Evolutionary conservation across 257 asterid genomes (phyloP), one percentile per base, ranked within the genome.

Genomic region (Petunia secreta): DNA sequence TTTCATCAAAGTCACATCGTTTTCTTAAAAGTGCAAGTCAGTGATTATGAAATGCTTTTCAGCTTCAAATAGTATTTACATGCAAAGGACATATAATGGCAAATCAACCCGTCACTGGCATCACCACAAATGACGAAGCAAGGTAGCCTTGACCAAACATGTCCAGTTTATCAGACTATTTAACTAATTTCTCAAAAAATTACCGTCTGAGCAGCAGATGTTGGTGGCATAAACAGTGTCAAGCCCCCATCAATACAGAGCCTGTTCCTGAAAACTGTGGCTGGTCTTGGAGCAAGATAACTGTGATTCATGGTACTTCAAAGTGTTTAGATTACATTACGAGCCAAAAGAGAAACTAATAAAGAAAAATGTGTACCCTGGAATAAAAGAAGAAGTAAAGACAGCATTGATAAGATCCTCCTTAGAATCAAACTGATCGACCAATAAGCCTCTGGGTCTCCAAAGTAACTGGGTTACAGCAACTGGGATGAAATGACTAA

Each of bases 261-360:
- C 71, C 91, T 92, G 73, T 95, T 92, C 2, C 98, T 91, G 80
- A 95, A 95, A 91, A 89, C 85, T 5, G 97, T 95, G 41, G 92
- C 99, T 5, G 99, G 99, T 80, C 95, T 89, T 39, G 99, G 99
- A 74, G 99, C 97, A 78, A 95, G 99, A 89, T 95, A 95, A 76
- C 99, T 95, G 90, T 65, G 62, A 62, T 63, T 76, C 80, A 79
- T 38, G 39, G 65, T 41, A 16, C 50, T 53, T 80, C 75, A 40
- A 87, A 63, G 50, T 25, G 85, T 75, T 83, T 37, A 43, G 84
- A 53, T 53, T 54, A 65, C 54, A n/a, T 78, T 53, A 75, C 40
- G 59, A 82, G 83, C 36, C 8, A 78, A 62, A 54, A 10, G 15
- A 53, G 68, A 54, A 3, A 67, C 67, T 57, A 80, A 75, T 40